Percentiles rank a stretch among this genome's conserved stretches.
Evolutionary conservation across 331 rosid species (phyloP).

Genomic region (Telfairia occidentalis): DNA sequence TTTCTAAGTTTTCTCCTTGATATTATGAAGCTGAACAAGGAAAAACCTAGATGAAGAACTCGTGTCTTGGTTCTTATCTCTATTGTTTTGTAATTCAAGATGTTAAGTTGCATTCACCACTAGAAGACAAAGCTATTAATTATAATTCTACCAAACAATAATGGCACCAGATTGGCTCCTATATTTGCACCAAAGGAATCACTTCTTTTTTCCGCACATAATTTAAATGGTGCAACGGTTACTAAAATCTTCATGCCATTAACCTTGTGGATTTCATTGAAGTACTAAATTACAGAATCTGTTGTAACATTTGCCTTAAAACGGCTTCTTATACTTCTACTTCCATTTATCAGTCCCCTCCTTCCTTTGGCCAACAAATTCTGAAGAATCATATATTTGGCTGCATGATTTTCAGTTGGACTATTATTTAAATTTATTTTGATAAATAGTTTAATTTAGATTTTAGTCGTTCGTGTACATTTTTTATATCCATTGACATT

Average conservation of each 20-base stretch:
- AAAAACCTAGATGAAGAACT: slow-evolving; percentile 10
- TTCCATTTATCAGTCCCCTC: not conserved
- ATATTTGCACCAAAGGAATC: slow-evolving; percentile 15
- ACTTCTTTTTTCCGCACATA: not conserved
- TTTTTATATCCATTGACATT: not conserved
- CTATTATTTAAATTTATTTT: not conserved
- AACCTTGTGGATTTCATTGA: slow-evolving; percentile 6
- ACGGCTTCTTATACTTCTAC: not conserved
- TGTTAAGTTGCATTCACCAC: slow-evolving; percentile 15
- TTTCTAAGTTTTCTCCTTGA: not conserved
- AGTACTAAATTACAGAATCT: slow-evolving; percentile 8
- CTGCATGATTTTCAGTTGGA: not conserved
- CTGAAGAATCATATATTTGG: not conserved
- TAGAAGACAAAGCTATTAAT: slow-evolving; percentile 6
- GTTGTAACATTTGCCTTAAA: slow-evolving; percentile 1
- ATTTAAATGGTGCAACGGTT: slow-evolving; percentile 9
- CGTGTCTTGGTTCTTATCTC: slow-evolving; percentile 4
- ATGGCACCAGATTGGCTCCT: slow-evolving; percentile 15
- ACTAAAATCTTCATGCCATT: slow-evolving; percentile 5
- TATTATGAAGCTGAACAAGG: not conserved
- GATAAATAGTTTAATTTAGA: not conserved
- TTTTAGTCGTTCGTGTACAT: not conserved
- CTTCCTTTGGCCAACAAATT: not conserved
- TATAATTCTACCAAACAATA: slow-evolving; percentile 7
- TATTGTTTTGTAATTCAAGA: slow-evolving; percentile 12